Evolutionary conservation across 176 grass and related monocot genomes (phyloP).

Genomic region (Puya raimondii): DNA sequence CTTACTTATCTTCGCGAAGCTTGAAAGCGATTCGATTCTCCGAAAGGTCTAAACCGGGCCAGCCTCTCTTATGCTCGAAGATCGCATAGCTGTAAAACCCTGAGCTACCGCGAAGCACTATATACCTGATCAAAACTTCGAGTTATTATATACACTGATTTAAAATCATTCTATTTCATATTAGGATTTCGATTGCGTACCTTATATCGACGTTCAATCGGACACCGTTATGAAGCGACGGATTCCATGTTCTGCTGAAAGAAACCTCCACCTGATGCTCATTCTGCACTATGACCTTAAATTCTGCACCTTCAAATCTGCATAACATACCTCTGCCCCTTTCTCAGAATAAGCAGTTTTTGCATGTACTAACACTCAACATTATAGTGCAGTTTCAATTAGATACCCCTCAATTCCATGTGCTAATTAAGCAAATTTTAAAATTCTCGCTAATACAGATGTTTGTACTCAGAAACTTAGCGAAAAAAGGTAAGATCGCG

Average conservation of each 20-base stretch:
- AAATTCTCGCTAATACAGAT: background rate
- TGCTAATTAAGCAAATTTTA: background rate
- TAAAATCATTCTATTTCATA: background rate
- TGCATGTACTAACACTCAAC: background rate
- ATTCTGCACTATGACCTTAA: conserved; percentile 30
- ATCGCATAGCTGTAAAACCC: conserved; percentile 74
- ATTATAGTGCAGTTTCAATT: conserved; percentile 3
- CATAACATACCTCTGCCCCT: background rate
- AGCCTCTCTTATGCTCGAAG: conserved; percentile 34
- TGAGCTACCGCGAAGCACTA: conserved; percentile 51
- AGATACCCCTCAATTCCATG: background rate
- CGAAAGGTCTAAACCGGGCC: conserved; percentile 32
- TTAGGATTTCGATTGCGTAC: background rate
- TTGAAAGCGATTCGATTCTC: conserved; percentile 47
- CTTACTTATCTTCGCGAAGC: conserved; percentile 33
- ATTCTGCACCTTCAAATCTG: conserved; percentile 49
- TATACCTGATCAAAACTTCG: conserved; percentile 24
- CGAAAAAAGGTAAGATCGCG: background rate
- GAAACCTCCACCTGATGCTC: conserved; percentile 58
- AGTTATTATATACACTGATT: background rate
- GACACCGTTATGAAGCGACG: conserved; percentile 18
- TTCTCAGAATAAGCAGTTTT: background rate
- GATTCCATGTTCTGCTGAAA: conserved; percentile 51
- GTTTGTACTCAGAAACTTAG: background rate
- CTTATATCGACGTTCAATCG: conserved; percentile 50